These are phyloP conservation scores for Umbelopsis ramanniana DNA, from an alignment of 192 early-diverging fungal genomes.

Conservation along the genomic window DNA sequence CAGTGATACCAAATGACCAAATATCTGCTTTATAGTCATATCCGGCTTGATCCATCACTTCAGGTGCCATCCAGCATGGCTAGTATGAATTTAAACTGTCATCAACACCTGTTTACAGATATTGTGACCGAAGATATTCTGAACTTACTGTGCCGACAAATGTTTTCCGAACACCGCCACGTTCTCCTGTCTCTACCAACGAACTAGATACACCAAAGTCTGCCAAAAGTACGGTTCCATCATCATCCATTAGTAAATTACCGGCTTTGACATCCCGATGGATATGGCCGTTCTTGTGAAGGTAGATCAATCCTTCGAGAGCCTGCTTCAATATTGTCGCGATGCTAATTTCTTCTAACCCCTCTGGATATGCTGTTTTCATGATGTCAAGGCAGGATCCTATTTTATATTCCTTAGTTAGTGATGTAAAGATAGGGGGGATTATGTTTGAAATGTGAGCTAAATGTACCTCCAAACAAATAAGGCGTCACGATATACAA, in stretches of 20 bases:
- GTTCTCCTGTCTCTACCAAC: slow-evolving; percentile 66
- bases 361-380: slow-evolving; percentile 83
- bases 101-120: not conserved
- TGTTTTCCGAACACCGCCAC: slow-evolving; percentile 64
- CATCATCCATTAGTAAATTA: slow-evolving; percentile 69
- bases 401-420: slow-evolving; percentile 17
- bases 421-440: not conserved
- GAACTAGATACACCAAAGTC: slow-evolving; percentile 77
- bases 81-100: slow-evolving; percentile 20
- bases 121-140: not conserved
- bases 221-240: slow-evolving; percentile 64
- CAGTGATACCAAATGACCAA: slow-evolving; percentile 91
- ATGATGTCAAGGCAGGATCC: slow-evolving; percentile 90
- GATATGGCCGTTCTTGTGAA: slow-evolving; percentile 71
- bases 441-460: not conserved
- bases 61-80: slow-evolving; percentile 73
- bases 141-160: slow-evolving; percentile 70
- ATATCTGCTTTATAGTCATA: slow-evolving; percentile 93
- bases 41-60: slow-evolving; percentile 91
- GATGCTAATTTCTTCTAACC: slow-evolving; percentile 80
- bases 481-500: slow-evolving; percentile 88
- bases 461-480: slow-evolving; percentile 59
- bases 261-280: slow-evolving; percentile 78
- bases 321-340: slow-evolving; percentile 83
- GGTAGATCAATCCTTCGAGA: slow-evolving; percentile 65